Conservation (phyloP, 2,329 filamentous ascomycete genomes). For the Talaromyces sp. region DNA sequence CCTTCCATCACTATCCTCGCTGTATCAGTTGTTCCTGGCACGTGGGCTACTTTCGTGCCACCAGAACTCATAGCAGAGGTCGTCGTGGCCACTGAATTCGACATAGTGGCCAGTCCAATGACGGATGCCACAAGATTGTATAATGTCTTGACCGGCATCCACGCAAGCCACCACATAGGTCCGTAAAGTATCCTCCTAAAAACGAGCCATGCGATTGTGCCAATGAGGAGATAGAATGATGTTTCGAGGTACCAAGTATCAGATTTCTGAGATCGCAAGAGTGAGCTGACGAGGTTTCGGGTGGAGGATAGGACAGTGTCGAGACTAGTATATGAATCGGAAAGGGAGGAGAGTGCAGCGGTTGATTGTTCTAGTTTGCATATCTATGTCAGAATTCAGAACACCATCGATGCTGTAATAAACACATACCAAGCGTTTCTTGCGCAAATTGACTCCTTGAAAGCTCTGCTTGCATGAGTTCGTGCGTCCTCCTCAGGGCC, state of each 20-base stretch:
- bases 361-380: conserved; percentile 63
- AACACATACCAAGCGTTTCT: conserved; percentile 63
- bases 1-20: conserved; percentile 2
- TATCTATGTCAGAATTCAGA: conserved; percentile 13
- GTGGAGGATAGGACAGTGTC: conserved; percentile 73
- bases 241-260: conserved; percentile 98
- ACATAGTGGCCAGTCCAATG: conserved; percentile 50
- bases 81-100: conserved; percentile 27
- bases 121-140: conserved; percentile 58
- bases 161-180: conserved; percentile 83
- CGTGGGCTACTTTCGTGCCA: conserved; percentile 22
- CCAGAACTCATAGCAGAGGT: conserved; percentile 20
- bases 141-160: conserved; percentile 69
- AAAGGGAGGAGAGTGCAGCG: conserved; percentile 72
- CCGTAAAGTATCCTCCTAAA: conserved; percentile 84
- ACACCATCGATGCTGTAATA: neutral
- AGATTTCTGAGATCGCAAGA: conserved; percentile 85
- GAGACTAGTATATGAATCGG: conserved; percentile 75
- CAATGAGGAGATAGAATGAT: conserved; percentile 74
- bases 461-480: conserved; percentile 79
- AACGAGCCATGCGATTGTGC: conserved; percentile 77
- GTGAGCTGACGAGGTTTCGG: conserved; percentile 68
- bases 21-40: conserved; percentile 19
- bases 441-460: conserved; percentile 84
- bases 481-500: conserved; percentile 78